Evolutionary conservation across 2,329 filamentous ascomycete species (phyloP).

Genomic region (Cryoendolithus antarcticus): DNA sequence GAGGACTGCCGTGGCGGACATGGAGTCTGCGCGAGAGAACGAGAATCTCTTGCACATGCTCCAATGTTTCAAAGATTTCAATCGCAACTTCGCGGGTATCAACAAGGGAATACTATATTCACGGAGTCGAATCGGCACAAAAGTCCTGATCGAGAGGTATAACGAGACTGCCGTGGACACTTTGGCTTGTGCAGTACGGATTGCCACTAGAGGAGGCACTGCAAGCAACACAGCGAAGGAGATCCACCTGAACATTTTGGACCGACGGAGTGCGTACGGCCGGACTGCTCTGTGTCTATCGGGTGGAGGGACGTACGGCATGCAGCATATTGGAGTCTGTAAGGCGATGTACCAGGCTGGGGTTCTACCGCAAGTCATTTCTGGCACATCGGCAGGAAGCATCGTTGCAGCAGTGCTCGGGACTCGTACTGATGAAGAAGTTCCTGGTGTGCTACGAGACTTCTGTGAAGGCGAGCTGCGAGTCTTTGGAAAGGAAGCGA

Average conservation of each 20-base stretch:
- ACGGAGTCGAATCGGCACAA: constrained; percentile 76
- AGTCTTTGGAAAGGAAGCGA: constrained; percentile 51
- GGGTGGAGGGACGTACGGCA: constrained; percentile 78
- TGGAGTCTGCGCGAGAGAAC: constrained; percentile 61
- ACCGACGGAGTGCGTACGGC: constrained; percentile 69
- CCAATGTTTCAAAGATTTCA: constrained; percentile 66
- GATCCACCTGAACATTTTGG: constrained; percentile 28
- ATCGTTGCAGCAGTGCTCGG: constrained; percentile 76
- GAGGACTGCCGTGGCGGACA: constrained; percentile 53
- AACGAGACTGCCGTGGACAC: constrained; percentile 67
- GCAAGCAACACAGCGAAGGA: not conserved
- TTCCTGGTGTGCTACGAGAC: constrained; percentile 53
- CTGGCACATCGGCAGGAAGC: constrained; percentile 74
- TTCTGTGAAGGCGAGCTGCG: constrained; percentile 71
- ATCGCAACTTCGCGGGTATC: constrained; percentile 75
- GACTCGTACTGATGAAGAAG: constrained; percentile 63
- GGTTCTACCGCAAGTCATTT: constrained; percentile 74
- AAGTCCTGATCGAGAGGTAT: constrained; percentile 74
- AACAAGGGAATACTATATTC: constrained; percentile 71
- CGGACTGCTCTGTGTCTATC: constrained; percentile 71
- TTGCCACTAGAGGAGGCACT: constrained; percentile 1
- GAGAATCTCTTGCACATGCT: constrained; percentile 68
- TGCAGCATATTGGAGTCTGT: constrained; percentile 81
- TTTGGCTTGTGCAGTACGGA: constrained; percentile 39
- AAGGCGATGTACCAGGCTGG: constrained; percentile 66